These are phyloP conservation scores for Rosa multiflora DNA, from an alignment of 306 rosid genomes.

Conservation along the genomic window DNA sequence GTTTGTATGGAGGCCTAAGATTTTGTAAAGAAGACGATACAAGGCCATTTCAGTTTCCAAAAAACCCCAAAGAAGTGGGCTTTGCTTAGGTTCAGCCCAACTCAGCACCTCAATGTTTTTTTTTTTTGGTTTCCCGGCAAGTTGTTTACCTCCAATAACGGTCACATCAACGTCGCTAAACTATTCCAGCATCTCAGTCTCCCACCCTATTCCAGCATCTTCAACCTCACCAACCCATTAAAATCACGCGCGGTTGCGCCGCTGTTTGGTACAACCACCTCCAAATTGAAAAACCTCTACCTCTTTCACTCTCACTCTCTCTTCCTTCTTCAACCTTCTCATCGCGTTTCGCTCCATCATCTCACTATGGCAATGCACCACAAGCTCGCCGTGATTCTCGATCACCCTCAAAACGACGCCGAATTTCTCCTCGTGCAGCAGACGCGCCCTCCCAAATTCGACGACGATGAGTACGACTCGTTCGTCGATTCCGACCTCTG, in stretches of 20 bases:
- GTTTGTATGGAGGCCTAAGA: too few relatives aligned
- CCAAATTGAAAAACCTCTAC: background rate
- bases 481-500: slow-evolving; percentile 80
- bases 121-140: background rate
- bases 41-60: too few relatives aligned
- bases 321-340: background rate
- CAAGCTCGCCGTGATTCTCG: slow-evolving; percentile 53
- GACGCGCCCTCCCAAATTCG: slow-evolving; percentile 62
- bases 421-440: slow-evolving; percentile 63
- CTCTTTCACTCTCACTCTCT: background rate
- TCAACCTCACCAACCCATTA: background rate
- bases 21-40: too few relatives aligned
- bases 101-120: background rate
- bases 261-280: slow-evolving; percentile 3
- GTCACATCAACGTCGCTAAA: background rate
- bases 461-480: slow-evolving; percentile 75
- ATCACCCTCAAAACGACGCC: slow-evolving; percentile 36
- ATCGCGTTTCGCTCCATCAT: background rate
- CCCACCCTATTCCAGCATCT: background rate
- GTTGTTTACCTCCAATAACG: background rate
- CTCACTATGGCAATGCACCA: slow-evolving; percentile 37
- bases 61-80: background rate
- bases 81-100: background rate
- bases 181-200: background rate
- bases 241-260: background rate